Base-by-base conservation (phyloP, 2,329 filamentous ascomycete genomes). In the Colletotrichum salicis region DNA sequence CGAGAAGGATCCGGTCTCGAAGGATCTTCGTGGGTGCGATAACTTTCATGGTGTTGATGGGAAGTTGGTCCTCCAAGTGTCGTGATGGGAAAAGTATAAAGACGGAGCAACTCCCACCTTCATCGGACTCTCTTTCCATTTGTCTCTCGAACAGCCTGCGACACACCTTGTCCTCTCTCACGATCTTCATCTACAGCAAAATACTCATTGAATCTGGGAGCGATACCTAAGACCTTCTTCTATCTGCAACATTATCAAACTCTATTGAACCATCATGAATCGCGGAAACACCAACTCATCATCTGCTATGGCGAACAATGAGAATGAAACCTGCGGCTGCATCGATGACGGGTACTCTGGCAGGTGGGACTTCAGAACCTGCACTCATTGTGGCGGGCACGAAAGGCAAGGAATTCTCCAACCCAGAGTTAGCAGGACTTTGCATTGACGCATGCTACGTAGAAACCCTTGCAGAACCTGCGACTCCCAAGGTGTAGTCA, bases 281-380 rank as follows among this genome's bases (percentile, higher is more conserved):
- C 37, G n/a, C 7, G 24, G 22, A 31, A n/a, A n/a, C 4, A 19
- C n/a, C 12, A 45, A 12, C 48, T 31, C 19, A 15, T 63, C 45
- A 29, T 48, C 33, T 54, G 51, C 56, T 24, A 56, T 62, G 73
- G 37, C 37, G 37, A 3, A 3, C 15, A 3, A 41, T 41, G 45
- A 63, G 6, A 66, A 41, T 13, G 70, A 76, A 27, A 57, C 71
- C 51, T 76, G 75, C 55, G 74, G 72, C n/a, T 76, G 75, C 64
- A 57, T 76, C 15, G 68, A 67, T 31, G 75, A 75, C 57, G 41
- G 61, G 19, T 57, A 72, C 41, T 41, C 56, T 15, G 64, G 54
- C 15, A 72, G 61, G 29, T 72, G 70, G 70, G 70, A 72, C 45
- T 72, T 72, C 59, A 64, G 48, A 54, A 72, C 68, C 10, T 73